These are phyloP conservation scores for Aspergillus campestris DNA, from an alignment of 495 filamentous ascomycete genomes.

Conservation along the genomic window DNA sequence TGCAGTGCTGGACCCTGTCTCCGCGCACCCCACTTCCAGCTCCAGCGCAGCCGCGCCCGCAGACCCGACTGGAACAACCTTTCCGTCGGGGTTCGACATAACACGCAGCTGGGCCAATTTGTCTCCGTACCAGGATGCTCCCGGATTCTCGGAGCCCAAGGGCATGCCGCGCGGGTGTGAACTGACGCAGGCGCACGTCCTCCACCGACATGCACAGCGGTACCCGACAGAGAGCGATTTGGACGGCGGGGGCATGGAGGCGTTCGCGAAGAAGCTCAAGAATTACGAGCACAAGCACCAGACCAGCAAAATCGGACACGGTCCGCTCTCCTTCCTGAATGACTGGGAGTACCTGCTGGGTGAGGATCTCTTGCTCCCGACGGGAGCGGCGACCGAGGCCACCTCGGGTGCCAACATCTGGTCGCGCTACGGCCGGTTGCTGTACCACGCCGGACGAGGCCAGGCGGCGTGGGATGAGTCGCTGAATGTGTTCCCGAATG, in stretches of 20 bases:
- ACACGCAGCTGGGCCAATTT: slow-evolving; percentile 38
- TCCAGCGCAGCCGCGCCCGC: slow-evolving; percentile 4
- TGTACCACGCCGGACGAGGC: slow-evolving; percentile 37
- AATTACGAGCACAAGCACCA: slow-evolving; percentile 34
- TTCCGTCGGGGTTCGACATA: slow-evolving; percentile 28
- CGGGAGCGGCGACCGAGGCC: slow-evolving; percentile 44
- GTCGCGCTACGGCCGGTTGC: slow-evolving; percentile 43
- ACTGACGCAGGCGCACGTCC: slow-evolving; percentile 40
- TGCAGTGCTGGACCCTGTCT: too few relatives aligned
- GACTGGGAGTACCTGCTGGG: slow-evolving; percentile 41
- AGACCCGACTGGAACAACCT: slow-evolving; percentile 19
- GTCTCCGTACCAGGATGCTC: slow-evolving; percentile 37
- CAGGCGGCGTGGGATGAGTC: slow-evolving; percentile 34
- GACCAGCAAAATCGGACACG: slow-evolving; percentile 25
- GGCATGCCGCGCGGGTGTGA: slow-evolving; percentile 45
- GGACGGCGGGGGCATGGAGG: slow-evolving; percentile 37
- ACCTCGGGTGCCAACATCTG: slow-evolving; percentile 41
- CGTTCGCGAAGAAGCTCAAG: slow-evolving; percentile 36
- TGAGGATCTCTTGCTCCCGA: slow-evolving; percentile 33
- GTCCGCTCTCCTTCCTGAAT: slow-evolving; percentile 42
- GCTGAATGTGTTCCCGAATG: slow-evolving; percentile 36
- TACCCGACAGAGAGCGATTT: slow-evolving; percentile 32
- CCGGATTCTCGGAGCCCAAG: slow-evolving; percentile 32
- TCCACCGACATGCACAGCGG: slow-evolving; percentile 47
- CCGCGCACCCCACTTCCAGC: too few relatives aligned